Evolutionary conservation across 495 filamentous ascomycete genomes (phyloP).

Genomic region (Xylaria venustula): DNA sequence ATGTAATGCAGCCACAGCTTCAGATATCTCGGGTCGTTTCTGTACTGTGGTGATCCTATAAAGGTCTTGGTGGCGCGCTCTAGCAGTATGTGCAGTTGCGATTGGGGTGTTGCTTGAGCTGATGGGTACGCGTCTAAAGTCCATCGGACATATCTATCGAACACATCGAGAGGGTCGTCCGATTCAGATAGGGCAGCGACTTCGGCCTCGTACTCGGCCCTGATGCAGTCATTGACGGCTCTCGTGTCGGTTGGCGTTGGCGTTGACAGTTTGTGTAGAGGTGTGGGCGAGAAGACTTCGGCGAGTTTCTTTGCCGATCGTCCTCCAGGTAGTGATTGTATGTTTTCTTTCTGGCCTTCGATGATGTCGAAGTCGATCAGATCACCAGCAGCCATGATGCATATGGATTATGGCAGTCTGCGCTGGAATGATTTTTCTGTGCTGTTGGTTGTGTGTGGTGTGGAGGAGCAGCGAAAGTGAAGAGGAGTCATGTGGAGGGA

Average conservation of each 20-base stretch:
- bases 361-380: conserved; percentile 91
- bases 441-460: conserved; percentile 16
- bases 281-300: conserved; percentile 72
- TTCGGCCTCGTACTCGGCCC: conserved; percentile 84
- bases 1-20: conserved; percentile 94
- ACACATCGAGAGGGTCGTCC: conserved; percentile 93
- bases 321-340: conserved; percentile 86
- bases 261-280: conserved; percentile 53
- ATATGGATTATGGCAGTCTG: conserved; percentile 14
- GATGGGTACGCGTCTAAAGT: conserved; percentile 92
- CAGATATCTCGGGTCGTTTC: conserved; percentile 90
- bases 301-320: conserved; percentile 87
- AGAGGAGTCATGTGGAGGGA: neutral
- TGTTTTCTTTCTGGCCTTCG: conserved; percentile 96
- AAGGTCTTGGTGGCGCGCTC: conserved; percentile 92
- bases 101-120: conserved; percentile 86
- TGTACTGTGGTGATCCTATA: conserved; percentile 79
- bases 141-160: conserved; percentile 96
- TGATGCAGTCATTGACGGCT: conserved; percentile 72
- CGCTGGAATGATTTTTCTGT: conserved; percentile 17
- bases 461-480: neutral
- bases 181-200: conserved; percentile 73
- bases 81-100: conserved; percentile 81
- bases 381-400: conserved; percentile 49
- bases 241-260: conserved; percentile 66